Evolutionary conservation across 2,329 filamentous ascomycete species (phyloP).

Genomic region (Pyrenophora seminiperda): DNA sequence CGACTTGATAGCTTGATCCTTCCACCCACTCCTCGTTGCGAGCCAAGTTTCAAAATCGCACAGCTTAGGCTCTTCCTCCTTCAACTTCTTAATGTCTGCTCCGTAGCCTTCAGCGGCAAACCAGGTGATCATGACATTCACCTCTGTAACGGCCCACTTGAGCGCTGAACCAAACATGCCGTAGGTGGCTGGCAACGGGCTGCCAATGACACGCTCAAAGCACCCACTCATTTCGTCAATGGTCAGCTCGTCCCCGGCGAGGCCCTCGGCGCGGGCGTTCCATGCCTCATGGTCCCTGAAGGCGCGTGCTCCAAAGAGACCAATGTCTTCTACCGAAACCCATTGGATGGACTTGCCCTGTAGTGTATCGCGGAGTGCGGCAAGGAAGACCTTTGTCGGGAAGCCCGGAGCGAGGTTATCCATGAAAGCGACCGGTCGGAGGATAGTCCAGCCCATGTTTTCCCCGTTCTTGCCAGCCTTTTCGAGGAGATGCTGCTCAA

Average conservation of each 20-base stretch:
- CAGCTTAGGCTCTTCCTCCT: constrained; percentile 52
- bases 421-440: constrained; percentile 67
- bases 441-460: constrained; percentile 64
- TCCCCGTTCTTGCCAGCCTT: constrained; percentile 49
- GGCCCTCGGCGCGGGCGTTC: constrained; percentile 52
- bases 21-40: constrained; percentile 54
- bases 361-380: constrained; percentile 51
- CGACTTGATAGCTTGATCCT: constrained; percentile 25
- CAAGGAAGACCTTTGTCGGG: constrained; percentile 55
- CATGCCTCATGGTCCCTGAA: constrained; percentile 55
- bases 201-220: constrained; percentile 55
- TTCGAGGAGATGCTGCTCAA: constrained; percentile 65
- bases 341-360: constrained; percentile 51
- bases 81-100: constrained; percentile 53
- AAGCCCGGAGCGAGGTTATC: constrained; percentile 61
- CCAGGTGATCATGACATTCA: constrained; percentile 58
- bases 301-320: constrained; percentile 56
- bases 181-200: constrained; percentile 52
- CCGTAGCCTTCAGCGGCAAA: constrained; percentile 56
- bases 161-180: constrained; percentile 49
- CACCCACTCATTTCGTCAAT: constrained; percentile 52
- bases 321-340: constrained; percentile 56
- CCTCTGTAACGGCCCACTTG: constrained; percentile 51
- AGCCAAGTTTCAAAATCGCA: constrained; percentile 57
- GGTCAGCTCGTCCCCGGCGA: constrained; percentile 60